Evolutionary conservation across 1,139 yeast species (phyloP).

Genomic region (Taphrina communis): DNA sequence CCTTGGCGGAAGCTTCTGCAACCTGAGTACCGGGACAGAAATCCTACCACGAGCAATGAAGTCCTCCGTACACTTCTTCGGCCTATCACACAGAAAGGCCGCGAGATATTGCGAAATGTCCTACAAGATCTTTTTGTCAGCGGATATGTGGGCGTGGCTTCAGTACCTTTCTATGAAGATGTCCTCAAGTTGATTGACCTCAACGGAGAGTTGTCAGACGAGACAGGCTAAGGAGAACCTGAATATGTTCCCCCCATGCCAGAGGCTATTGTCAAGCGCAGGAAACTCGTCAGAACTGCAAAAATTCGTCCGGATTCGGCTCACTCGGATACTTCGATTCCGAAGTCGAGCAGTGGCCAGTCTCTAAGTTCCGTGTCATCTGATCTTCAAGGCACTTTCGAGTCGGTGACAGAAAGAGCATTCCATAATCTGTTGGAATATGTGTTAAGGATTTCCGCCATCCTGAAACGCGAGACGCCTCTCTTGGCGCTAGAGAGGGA

Average conservation of each 20-base stretch:
- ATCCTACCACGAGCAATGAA: background rate
- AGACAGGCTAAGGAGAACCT: background rate
- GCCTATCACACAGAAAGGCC: background rate
- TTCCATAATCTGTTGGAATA: background rate
- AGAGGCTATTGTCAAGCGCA: constrained; percentile 2
- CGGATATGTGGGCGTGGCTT: constrained; percentile 1
- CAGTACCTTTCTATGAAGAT: background rate
- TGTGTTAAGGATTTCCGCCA: background rate
- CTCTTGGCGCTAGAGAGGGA: background rate
- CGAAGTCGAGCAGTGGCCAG: constrained; percentile 7
- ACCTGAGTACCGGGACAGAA: background rate
- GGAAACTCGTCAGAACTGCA: background rate
- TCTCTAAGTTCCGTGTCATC: constrained; percentile 10
- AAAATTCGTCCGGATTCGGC: constrained; percentile 5
- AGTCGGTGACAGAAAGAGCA: constrained; percentile 8
- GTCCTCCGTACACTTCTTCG: background rate
- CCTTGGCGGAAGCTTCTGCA: constrained; percentile 1
- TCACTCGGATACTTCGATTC: constrained; percentile 7
- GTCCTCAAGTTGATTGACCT: background rate
- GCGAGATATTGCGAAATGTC: background rate
- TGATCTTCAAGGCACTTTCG: background rate
- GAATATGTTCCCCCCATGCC: constrained; percentile 8
- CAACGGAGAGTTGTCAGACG: background rate
- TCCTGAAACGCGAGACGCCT: background rate
- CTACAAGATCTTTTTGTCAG: background rate